These are phyloP conservation scores for Tetrapisispora pingtungensis DNA, from an alignment of 805 yeast genomes.

Conservation along the genomic window DNA sequence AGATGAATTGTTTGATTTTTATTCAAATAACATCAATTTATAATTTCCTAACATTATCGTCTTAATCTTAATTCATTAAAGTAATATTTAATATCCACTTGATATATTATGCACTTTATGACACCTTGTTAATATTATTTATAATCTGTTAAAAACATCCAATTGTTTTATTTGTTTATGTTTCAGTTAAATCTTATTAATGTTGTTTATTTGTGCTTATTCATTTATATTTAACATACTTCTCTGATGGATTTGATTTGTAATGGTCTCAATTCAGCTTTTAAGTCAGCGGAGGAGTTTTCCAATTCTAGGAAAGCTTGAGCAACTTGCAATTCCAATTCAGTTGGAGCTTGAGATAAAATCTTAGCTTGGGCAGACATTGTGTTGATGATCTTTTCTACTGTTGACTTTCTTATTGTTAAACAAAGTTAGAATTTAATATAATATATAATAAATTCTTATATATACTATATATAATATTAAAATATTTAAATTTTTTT, in stretches of 20 bases:
- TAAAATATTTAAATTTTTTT: neutral
- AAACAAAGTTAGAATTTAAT: neutral
- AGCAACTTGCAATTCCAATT: slow-evolving; percentile 98
- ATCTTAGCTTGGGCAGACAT: slow-evolving; percentile 94
- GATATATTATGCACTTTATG: too few species aligned
- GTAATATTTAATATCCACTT: too few species aligned
- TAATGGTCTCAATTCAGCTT: slow-evolving; percentile 96
- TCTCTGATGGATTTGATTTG: slow-evolving; percentile 98
- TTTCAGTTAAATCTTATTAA: neutral
- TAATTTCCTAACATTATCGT: too few species aligned
- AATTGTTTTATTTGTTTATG: neutral
- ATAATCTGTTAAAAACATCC: too few species aligned
- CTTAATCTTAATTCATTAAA: neutral
- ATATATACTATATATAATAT: neutral
- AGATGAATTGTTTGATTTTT: too few species aligned
- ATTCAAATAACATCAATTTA: too few species aligned
- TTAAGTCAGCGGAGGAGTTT: slow-evolving; percentile 84
- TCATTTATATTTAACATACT: slow-evolving; percentile 30
- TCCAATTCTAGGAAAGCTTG: slow-evolving; percentile 97
- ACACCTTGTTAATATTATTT: too few species aligned
- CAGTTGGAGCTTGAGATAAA: slow-evolving; percentile 90
- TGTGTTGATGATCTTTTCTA: slow-evolving; percentile 21
- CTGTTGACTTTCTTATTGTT: neutral
- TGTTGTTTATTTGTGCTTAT: neutral
- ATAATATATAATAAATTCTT: neutral